Percentiles rank a stretch among this genome's conserved stretches.
These are phyloP conservation scores for Gossypium arboreum DNA, from an alignment of 345 rosid genomes.

Conservation along the genomic window DNA sequence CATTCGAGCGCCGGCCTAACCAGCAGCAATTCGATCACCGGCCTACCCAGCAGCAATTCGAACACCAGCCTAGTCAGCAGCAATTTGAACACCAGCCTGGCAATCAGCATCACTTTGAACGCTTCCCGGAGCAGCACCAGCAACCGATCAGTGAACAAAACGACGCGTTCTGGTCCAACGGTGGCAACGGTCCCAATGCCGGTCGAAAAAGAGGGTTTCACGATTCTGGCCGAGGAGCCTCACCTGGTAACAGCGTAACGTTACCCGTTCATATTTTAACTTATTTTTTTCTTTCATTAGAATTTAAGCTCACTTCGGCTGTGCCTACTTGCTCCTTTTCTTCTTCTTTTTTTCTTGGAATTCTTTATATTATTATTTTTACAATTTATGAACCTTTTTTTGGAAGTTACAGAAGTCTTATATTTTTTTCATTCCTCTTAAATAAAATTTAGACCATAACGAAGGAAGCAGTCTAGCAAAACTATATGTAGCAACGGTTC, in stretches of 20 bases:
- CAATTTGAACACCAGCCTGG: conserved; percentile 28
- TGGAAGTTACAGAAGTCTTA: not conserved
- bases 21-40: conserved; percentile 23
- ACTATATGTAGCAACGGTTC: conserved; percentile 61
- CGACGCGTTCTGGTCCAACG: conserved; percentile 28
- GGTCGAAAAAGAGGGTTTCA: conserved; percentile 47
- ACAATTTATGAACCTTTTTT: not conserved
- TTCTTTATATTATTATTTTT: not conserved
- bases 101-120: conserved; percentile 29
- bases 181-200: conserved; percentile 26
- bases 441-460: conserved; percentile 36
- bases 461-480: conserved; percentile 46
- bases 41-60: conserved; percentile 26
- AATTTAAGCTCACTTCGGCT: not conserved
- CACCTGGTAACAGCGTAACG: conserved; percentile 24
- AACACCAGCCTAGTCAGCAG: conserved; percentile 22
- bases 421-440: conserved; percentile 10
- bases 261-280: not conserved
- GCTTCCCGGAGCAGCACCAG: conserved; percentile 21
- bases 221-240: conserved; percentile 25
- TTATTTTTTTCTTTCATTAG: not conserved
- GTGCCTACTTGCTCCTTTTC: not conserved
- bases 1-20: conserved; percentile 24
- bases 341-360: not conserved
- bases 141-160: conserved; percentile 20